Percentiles rank a stretch among this genome's conserved stretches.
Evolutionary conservation across 2,329 filamentous ascomycete species (phyloP).

Genomic region (Aspergillus brasiliensis): DNA sequence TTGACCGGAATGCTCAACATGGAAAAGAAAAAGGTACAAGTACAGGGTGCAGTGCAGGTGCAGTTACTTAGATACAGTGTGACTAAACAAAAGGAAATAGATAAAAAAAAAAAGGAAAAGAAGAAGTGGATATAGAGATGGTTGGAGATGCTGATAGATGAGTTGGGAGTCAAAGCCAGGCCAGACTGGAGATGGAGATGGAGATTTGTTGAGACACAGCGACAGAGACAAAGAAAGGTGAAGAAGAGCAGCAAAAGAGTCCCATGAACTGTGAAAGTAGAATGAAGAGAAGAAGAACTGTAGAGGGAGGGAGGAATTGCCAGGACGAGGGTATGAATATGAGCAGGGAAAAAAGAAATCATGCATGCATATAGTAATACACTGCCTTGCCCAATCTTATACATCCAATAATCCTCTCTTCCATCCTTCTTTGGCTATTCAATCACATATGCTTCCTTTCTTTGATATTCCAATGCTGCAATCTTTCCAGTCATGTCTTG

Average conservation of each 20-base stretch:
- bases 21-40: not conserved
- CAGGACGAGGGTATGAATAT: not conserved
- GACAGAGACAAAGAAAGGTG: not conserved
- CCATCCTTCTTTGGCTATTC: not conserved
- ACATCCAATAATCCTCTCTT: not conserved
- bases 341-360: not conserved
- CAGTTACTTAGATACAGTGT: not conserved
- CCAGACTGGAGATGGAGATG: not conserved
- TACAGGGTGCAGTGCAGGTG: not conserved
- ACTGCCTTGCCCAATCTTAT: constrained; percentile 2
- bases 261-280: not conserved
- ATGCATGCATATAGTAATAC: constrained; percentile 6
- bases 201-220: not conserved
- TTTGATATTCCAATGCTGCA: not conserved
- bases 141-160: not conserved
- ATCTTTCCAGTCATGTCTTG: not conserved
- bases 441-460: not conserved
- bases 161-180: not conserved
- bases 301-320: not conserved
- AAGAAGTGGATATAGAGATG: not conserved
- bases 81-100: too few relatives aligned
- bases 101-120: not conserved
- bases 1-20: not conserved
- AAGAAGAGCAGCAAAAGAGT: not conserved
- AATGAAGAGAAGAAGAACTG: not conserved